Conservation (phyloP, 1,284 basidiomycete species). For the Apiotrichum sp. region DNA sequence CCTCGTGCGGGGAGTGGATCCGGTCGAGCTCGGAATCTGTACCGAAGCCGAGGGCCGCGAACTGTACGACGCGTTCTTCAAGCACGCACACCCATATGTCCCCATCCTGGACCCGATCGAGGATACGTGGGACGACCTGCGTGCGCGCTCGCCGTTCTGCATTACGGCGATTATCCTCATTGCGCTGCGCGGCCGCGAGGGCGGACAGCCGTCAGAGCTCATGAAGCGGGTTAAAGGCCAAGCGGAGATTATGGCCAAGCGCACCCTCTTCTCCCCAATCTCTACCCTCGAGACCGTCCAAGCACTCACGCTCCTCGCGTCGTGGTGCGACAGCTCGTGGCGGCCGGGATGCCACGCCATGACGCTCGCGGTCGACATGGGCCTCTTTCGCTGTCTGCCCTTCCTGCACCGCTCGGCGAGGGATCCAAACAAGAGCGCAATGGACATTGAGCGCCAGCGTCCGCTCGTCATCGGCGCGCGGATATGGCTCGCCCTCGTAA, state of each 20-base stretch:
- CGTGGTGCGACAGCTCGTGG: conserved; percentile 25
- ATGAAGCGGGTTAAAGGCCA: conserved; percentile 17
- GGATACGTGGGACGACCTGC: conserved; percentile 30
- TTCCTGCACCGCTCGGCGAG: conserved; percentile 15
- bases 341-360: conserved; percentile 25
- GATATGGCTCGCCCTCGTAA: conserved; percentile 19
- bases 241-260: conserved; percentile 24
- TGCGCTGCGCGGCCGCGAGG: conserved; percentile 6
- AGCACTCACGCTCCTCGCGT: conserved; percentile 17
- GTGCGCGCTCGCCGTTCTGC: conserved; percentile 24
- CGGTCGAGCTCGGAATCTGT: conserved; percentile 18
- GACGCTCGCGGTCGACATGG: conserved; percentile 31
- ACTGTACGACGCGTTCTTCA: conserved; percentile 25
- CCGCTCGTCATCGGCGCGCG: conserved; percentile 19
- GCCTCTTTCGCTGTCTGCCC: conserved; percentile 24
- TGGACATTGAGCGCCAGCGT: conserved; percentile 3
- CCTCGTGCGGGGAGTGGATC: conserved; percentile 9
- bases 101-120: conserved; percentile 23
- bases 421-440: neutral
- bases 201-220: conserved; percentile 12
- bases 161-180: conserved; percentile 26
- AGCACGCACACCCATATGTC: conserved; percentile 23
- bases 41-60: conserved; percentile 17
- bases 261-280: conserved; percentile 27
- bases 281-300: conserved; percentile 26